Conservation (phyloP, 805 yeast genomes). For the Candida gorgasii region DNA sequence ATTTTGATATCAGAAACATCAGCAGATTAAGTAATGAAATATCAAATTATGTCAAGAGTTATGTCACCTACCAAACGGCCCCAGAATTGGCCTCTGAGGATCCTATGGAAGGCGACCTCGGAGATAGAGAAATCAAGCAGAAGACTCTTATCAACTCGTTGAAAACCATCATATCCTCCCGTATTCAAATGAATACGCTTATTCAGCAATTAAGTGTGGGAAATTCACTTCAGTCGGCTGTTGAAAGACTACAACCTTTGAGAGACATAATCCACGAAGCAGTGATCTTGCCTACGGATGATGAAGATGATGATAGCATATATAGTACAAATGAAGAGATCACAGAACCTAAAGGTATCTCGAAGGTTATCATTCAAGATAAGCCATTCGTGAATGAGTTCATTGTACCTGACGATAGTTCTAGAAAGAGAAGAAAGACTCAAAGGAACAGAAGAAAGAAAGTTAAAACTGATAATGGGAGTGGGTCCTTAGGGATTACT, state of each 20-base stretch:
- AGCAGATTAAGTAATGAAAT: conserved; percentile 11
- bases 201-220: conserved; percentile 46
- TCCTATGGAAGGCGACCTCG: too few relatives aligned
- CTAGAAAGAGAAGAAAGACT: background rate
- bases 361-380: conserved; percentile 45
- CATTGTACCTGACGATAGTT: conserved; percentile 43
- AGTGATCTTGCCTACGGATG: conserved; percentile 53
- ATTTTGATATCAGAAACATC: conserved; percentile 10
- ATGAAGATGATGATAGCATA: conserved; percentile 20
- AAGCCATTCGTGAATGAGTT: conserved; percentile 52
- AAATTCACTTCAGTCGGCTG: conserved; percentile 49
- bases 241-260: conserved; percentile 51
- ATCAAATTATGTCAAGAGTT: conserved; percentile 11
- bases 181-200: conserved; percentile 44
- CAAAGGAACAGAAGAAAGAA: conserved; percentile 7
- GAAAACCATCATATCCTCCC: conserved; percentile 39
- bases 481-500: conserved; percentile 26
- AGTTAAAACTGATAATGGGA: conserved; percentile 10
- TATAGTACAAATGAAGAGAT: conserved; percentile 6
- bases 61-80: conserved; percentile 19
- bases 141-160: conserved; percentile 16
- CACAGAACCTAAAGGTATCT: conserved; percentile 59
- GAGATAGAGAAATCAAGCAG: conserved; percentile 19
- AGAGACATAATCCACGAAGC: conserved; percentile 48
- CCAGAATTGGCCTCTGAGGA: conserved; percentile 12